These are phyloP conservation scores for Euryodendron excelsum DNA, from an alignment of 148 eudicot genomes.

Conservation along the genomic window DNA sequence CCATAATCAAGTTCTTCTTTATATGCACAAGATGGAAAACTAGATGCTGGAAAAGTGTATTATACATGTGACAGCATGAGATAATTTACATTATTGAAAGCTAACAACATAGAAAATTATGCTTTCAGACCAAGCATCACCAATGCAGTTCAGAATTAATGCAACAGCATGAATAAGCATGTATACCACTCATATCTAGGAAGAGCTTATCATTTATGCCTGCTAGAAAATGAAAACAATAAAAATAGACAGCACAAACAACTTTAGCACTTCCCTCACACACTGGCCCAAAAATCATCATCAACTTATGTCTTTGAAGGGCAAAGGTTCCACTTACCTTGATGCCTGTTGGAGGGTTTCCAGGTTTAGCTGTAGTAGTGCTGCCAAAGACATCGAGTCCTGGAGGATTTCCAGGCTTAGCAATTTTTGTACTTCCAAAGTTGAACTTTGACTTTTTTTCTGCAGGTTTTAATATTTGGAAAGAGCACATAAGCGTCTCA, in stretches of 20 bases:
- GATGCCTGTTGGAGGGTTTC: slow-evolving; percentile 7
- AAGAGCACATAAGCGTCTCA: slow-evolving; percentile 60
- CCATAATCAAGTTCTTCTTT: too few relatives aligned
- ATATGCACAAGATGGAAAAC: too few relatives aligned
- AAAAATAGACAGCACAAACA: neutral
- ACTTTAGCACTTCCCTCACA: neutral
- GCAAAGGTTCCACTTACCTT: neutral
- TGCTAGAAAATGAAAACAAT: neutral
- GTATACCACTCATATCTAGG: neutral
- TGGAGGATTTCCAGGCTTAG: slow-evolving; percentile 25
- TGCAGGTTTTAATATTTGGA: slow-evolving; percentile 61
- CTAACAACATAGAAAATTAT: too few relatives aligned
- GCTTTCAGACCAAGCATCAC: too few relatives aligned
- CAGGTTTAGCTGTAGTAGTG: slow-evolving; percentile 1
- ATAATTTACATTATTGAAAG: too few relatives aligned
- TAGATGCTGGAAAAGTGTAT: too few relatives aligned
- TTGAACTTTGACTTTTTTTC: slow-evolving; percentile 51
- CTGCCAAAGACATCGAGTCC: slow-evolving; percentile 20
- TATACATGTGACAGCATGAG: too few relatives aligned
- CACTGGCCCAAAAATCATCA: neutral
- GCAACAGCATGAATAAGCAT: neutral
- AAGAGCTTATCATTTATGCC: neutral
- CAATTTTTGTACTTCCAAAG: slow-evolving; percentile 43
- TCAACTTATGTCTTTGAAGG: neutral
- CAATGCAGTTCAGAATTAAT: neutral